Base-by-base conservation (phyloP, 495 filamentous ascomycete species). In the Parachaetomium inaequale region DNA sequence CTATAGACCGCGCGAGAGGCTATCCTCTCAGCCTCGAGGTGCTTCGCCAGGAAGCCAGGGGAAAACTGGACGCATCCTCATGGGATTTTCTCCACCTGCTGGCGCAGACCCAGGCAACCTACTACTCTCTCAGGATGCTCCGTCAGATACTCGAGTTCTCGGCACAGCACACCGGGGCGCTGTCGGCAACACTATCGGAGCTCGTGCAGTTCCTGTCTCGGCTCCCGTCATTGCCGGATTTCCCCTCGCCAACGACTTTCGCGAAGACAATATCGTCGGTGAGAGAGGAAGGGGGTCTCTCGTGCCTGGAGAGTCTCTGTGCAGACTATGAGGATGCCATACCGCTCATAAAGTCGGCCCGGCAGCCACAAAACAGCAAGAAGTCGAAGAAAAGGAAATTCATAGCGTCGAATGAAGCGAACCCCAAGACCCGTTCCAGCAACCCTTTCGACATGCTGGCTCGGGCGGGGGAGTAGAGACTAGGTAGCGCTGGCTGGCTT, bases 71-170 rank as follows among this genome's bases (percentile, higher is more conserved):
- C 23, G 52, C 64, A 3, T 26, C 62, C 34, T 74, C 76, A 8
- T 91, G 88, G 89, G 78, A 79, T 2, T 78, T 83, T 26, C 69
- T 90, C 23, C 88, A 92, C 52, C 77, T 88, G 12, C 67, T 78
- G 14, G 87, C 86, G 6, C 85, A 89, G 62, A 69, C 84, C 0
- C 83, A 89, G 31, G 83, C 84, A 3, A 80, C 80, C 4, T 73
- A 82, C 7, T 91, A 91, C 64, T 89, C 88, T 0, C 65, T 92
- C 0, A 80, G 88, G 29, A 86, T 91, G 61, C 66, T 86, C 3
- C 76, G 78, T 34, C 87, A 91, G 61, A 68, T 86, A 2, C 55
- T 86, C 10, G 62, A 69, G 3, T 64, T 80, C 17, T 64, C 60
- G 0, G 42, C n/a, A 8, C 15, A 31, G 4, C 55, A 52, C 7